These are phyloP conservation scores for Malassezia psittaci DNA, from an alignment of 1,284 basidiomycete genomes.

Conservation along the genomic window DNA sequence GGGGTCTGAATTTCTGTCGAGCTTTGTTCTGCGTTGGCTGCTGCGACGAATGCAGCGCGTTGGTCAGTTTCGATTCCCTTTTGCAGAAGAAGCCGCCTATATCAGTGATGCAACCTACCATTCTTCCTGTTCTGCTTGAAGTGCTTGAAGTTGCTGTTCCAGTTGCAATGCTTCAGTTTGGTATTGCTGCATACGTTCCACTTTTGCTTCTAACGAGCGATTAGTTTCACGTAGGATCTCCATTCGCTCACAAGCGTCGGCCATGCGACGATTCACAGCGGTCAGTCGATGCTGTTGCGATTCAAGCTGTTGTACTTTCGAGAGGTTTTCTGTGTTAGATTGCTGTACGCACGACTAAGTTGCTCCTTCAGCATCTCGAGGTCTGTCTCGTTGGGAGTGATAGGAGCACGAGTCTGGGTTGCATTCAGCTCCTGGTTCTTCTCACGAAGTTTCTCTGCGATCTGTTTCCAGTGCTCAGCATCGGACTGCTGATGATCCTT, in stretches of 20 bases:
- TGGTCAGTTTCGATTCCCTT: constrained; percentile 10
- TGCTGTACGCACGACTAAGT: constrained; percentile 10
- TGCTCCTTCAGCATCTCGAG: constrained; percentile 21
- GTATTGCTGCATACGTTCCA: constrained; percentile 23
- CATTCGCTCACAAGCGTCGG: constrained; percentile 19
- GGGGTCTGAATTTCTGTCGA: constrained; percentile 8
- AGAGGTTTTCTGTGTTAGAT: constrained; percentile 17
- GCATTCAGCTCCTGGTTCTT: constrained; percentile 19
- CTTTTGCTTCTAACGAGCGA: constrained; percentile 27
- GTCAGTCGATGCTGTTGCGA: constrained; percentile 21
- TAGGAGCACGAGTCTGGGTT: not conserved
- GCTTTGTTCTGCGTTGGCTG: constrained; percentile 18
- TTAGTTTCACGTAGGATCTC: constrained; percentile 42
- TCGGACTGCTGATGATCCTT: constrained; percentile 10
- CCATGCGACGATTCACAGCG: constrained; percentile 24
- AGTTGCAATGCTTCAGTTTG: constrained; percentile 20
- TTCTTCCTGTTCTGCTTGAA: constrained; percentile 22
- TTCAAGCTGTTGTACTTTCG: constrained; percentile 22
- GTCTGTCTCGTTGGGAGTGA: constrained; percentile 9
- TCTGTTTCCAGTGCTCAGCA: constrained; percentile 3
- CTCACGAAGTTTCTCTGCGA: constrained; percentile 16
- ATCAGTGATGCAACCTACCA: constrained; percentile 17
- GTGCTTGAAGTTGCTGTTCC: constrained; percentile 30
- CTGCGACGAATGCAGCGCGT: constrained; percentile 21
- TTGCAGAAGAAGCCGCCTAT: constrained; percentile 1